These are phyloP conservation scores for Crepidotus variabilis DNA, from an alignment of 768 basidiomycete genomes.

Conservation along the genomic window DNA sequence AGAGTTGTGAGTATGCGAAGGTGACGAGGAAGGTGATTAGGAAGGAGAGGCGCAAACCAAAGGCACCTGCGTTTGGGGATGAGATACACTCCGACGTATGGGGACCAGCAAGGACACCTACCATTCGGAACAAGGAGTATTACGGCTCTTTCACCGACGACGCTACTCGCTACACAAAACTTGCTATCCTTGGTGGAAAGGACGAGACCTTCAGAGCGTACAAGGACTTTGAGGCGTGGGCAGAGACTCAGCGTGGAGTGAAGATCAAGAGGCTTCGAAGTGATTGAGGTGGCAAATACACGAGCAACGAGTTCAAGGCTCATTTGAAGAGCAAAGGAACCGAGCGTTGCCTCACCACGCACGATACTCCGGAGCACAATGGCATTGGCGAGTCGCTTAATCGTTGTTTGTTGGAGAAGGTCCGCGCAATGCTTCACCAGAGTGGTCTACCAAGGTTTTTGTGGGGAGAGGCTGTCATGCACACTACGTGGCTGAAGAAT, in stretches of 20 bases:
- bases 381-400: conserved; percentile 35
- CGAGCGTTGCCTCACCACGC: conserved; percentile 1
- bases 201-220: conserved; percentile 19
- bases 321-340: conserved; percentile 4
- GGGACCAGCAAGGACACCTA: too few species aligned
- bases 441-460: conserved; percentile 24
- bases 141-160: too few species aligned
- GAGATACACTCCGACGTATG: too few species aligned
- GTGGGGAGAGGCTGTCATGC: conserved; percentile 20
- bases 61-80: background rate
- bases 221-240: conserved; percentile 19
- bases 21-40: too few species aligned
- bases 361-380: conserved; percentile 28
- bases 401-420: conserved; percentile 23
- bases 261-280: conserved; percentile 19
- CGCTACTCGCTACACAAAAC: too few species aligned
- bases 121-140: too few species aligned
- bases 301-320: conserved; percentile 2
- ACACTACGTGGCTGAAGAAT: conserved; percentile 13
- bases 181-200: too few species aligned
- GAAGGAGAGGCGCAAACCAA: too few species aligned
- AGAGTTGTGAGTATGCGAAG: conserved; percentile 14
- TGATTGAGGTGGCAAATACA: conserved; percentile 8
- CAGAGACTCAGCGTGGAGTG: conserved; percentile 21
- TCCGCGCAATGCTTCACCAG: conserved; percentile 25